phyloP scores from a whole-genome alignment of 2,329 filamentous ascomycete species.

The Ascocoryne sarcoides region DNA sequence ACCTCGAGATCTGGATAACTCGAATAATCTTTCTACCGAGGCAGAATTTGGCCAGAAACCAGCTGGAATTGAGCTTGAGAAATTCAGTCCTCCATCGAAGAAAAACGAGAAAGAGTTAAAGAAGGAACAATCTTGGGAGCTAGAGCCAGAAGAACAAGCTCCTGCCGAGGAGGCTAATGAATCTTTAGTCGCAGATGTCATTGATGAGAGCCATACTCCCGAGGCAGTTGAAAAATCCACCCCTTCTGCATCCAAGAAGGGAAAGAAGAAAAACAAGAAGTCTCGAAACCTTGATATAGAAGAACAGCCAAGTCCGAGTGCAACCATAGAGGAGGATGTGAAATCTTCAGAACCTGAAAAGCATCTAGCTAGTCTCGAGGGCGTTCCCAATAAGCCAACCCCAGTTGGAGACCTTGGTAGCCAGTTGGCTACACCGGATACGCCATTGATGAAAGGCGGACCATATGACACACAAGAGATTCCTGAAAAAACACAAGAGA shows the following conservation, averaged over 20 bases:
- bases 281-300: slow-evolving; percentile 3
- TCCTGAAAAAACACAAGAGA: too few relatives aligned
- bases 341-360: not conserved
- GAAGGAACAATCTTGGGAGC: not conserved
- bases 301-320: not conserved
- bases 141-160: slow-evolving; percentile 1
- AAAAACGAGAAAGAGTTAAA: not conserved
- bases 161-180: not conserved
- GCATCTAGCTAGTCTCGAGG: too few relatives aligned
- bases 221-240: slow-evolving; percentile 1
- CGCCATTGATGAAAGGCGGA: too few relatives aligned
- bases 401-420: too few relatives aligned
- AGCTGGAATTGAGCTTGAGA: not conserved
- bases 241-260: slow-evolving; percentile 5
- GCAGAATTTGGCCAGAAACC: not conserved
- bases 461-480: too few relatives aligned
- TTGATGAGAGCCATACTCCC: not conserved
- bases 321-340: not conserved
- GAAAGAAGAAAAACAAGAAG: slow-evolving; percentile 6
- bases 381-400: too few relatives aligned
- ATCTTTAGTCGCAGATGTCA: not conserved
- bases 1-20: not conserved
- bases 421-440: too few relatives aligned
- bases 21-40: too few relatives aligned
- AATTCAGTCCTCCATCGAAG: not conserved